phyloP scores from a whole-genome alignment of 2,329 filamentous ascomycete genomes.

The Xylariaceae sp. region DNA sequence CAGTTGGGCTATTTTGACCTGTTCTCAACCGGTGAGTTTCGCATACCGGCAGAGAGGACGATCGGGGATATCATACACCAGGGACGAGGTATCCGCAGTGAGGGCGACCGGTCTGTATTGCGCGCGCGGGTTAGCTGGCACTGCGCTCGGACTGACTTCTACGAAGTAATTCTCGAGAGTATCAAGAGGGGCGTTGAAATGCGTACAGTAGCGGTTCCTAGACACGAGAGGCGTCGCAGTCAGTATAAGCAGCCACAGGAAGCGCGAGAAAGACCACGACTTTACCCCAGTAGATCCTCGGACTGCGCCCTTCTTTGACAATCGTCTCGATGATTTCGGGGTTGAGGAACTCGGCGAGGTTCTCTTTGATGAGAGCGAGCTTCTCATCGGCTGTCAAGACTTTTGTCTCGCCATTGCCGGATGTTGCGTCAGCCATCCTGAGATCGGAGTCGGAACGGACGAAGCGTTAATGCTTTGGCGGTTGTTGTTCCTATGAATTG shows the following conservation, averaged over 20 bases:
- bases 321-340: conserved; percentile 76
- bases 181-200: conserved; percentile 25
- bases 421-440: conserved; percentile 9
- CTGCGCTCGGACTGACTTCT: neutral
- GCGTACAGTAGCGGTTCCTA: conserved; percentile 65
- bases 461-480: too few species aligned
- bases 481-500: too few species aligned
- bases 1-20: conserved; percentile 82
- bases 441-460: neutral
- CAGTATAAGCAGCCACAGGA: neutral
- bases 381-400: conserved; percentile 51
- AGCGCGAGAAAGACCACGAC: neutral
- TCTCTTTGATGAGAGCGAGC: conserved; percentile 70
- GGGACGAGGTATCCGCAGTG: conserved; percentile 89
- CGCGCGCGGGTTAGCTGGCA: conserved; percentile 6
- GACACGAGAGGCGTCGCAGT: conserved; percentile 9
- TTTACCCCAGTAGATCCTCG: conserved; percentile 78
- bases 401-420: neutral
- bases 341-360: conserved; percentile 77
- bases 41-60: neutral
- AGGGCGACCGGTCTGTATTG: conserved; percentile 62
- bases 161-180: neutral
- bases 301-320: conserved; percentile 61
- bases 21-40: conserved; percentile 3
- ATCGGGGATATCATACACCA: conserved; percentile 36